Percentiles rank a stretch among this genome's conserved stretches.
These are phyloP conservation scores for Lactifluus rugatus DNA, from an alignment of 768 basidiomycete genomes.

Conservation along the genomic window DNA sequence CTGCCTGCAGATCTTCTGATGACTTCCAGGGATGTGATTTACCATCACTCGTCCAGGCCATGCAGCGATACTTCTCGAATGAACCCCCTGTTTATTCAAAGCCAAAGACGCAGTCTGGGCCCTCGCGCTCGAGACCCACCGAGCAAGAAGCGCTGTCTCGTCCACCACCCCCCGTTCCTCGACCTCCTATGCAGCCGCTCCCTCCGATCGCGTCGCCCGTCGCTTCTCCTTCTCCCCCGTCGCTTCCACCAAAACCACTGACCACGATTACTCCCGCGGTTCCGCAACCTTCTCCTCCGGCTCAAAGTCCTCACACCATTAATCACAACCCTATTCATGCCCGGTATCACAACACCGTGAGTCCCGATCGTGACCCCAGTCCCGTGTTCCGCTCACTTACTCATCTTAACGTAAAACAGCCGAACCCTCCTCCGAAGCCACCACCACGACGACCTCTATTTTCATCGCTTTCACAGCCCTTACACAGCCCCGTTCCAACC, in stretches of 20 bases:
- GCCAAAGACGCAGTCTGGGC: slow-evolving; percentile 35
- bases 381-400: slow-evolving; percentile 16
- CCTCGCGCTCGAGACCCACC: slow-evolving; percentile 18
- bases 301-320: background rate
- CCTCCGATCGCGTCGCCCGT: slow-evolving; percentile 13
- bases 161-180: slow-evolving; percentile 19
- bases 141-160: slow-evolving; percentile 18
- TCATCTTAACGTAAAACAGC: slow-evolving; percentile 18
- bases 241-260: slow-evolving; percentile 14
- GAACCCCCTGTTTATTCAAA: slow-evolving; percentile 88
- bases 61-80: slow-evolving; percentile 75
- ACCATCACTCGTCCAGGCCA: slow-evolving; percentile 58
- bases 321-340: slow-evolving; percentile 9
- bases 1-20: slow-evolving; percentile 11
- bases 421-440: slow-evolving; percentile 20
- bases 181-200: slow-evolving; percentile 3
- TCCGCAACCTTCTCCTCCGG: background rate
- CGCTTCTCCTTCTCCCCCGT: slow-evolving; percentile 20
- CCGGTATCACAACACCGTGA: slow-evolving; percentile 6
- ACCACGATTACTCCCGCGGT: slow-evolving; percentile 1
- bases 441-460: slow-evolving; percentile 36
- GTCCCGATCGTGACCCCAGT: slow-evolving; percentile 4
- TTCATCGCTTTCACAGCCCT: slow-evolving; percentile 17
- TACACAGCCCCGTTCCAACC: slow-evolving; percentile 14
- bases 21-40: slow-evolving; percentile 62